Evolutionary conservation across 306 rosid species (phyloP).

Genomic region (Quercus aquifolioides): DNA sequence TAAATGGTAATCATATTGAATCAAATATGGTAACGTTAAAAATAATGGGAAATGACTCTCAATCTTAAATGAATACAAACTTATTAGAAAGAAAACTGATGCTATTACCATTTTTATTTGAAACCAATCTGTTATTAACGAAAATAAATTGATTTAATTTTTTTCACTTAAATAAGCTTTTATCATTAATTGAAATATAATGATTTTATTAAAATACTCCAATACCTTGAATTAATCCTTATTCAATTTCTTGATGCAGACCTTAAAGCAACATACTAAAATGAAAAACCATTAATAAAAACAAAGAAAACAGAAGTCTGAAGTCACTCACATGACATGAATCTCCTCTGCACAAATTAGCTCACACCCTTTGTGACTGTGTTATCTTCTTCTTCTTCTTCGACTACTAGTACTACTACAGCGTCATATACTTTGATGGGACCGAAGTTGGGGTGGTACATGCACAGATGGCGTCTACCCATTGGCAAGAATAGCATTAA

Average conservation of each 20-base stretch:
- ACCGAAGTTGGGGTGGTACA: background rate
- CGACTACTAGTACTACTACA: background rate
- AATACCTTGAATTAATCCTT: background rate
- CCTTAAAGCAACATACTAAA: background rate
- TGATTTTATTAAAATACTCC: background rate
- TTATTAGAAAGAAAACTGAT: no score
- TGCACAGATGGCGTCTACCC: background rate
- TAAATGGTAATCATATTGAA: no score
- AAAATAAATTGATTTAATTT: no score
- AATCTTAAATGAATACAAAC: no score
- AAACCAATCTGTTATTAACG: no score
- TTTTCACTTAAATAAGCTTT: no score
- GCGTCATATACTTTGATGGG: background rate
- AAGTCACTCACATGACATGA: constrained; percentile 14
- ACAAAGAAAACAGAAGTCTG: background rate
- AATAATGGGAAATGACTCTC: no score
- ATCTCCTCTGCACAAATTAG: background rate
- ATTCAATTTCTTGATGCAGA: background rate
- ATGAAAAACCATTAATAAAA: background rate
- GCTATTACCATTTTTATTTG: no score
- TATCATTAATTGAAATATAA: no score
- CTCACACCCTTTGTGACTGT: background rate
- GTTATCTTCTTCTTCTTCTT: background rate
- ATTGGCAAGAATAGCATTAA: background rate
- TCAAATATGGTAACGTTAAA: background rate